Conservation (phyloP, 768 basidiomycete species). For the Termitomyces sp. region DNA sequence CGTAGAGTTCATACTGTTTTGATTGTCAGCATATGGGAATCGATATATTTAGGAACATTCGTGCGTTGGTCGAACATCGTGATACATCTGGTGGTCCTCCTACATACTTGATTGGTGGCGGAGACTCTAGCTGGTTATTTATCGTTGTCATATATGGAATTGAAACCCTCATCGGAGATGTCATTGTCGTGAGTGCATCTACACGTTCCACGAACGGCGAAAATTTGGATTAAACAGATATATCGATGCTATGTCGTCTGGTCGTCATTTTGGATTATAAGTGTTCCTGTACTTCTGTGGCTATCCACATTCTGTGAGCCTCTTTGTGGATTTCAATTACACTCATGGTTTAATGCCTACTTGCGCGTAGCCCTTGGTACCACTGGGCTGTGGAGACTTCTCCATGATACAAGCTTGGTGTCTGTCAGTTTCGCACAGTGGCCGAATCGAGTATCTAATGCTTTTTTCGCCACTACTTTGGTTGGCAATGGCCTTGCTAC, state of each 20-base stretch:
- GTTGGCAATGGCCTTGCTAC: background rate
- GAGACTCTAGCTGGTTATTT: background rate
- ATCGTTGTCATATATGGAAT: background rate
- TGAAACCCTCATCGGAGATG: background rate
- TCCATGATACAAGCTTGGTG: background rate
- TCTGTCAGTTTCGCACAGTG: background rate
- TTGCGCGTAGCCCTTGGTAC: background rate
- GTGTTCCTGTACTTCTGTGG: constrained; percentile 1
- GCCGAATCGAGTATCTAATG: background rate
- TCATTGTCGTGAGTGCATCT: background rate
- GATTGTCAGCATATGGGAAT: constrained; percentile 1
- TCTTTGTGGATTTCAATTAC: background rate
- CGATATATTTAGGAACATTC: background rate
- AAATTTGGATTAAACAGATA: background rate
- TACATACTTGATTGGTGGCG: background rate
- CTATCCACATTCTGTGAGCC: background rate
- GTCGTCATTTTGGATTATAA: background rate
- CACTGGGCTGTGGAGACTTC: background rate
- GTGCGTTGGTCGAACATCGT: background rate
- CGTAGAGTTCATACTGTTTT: background rate
- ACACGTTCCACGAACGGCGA: background rate
- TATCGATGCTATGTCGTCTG: constrained; percentile 6
- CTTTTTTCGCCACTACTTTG: constrained; percentile 2
- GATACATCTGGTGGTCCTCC: background rate
- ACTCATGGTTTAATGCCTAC: background rate